Evolutionary conservation across 192 early-diverging fungal species (phyloP).

Genomic region (Coemansia sp.): DNA sequence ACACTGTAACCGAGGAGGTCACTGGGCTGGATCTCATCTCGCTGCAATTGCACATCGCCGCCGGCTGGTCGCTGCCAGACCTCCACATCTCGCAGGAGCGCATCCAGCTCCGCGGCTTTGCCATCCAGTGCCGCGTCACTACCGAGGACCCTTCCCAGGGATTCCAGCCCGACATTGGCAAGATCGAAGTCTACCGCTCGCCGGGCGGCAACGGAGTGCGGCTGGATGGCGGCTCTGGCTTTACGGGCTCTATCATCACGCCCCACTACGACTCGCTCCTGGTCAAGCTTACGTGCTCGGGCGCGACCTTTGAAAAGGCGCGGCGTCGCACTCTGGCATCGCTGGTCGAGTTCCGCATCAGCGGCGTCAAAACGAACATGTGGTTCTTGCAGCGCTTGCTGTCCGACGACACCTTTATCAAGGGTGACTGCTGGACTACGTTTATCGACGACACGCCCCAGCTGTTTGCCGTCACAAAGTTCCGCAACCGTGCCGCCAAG

Average conservation of each 20-base stretch:
- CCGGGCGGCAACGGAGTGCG: conserved; percentile 86
- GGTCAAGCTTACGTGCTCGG: conserved; percentile 86
- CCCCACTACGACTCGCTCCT: conserved; percentile 95
- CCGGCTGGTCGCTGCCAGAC: conserved; percentile 75
- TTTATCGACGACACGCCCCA: conserved; percentile 97
- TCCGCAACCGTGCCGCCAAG: conserved; percentile 83
- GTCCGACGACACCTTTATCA: conserved; percentile 75
- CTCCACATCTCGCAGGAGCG: conserved; percentile 79
- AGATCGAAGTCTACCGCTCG: conserved; percentile 92
- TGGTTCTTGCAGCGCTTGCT: conserved; percentile 88
- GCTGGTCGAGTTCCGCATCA: conserved; percentile 91
- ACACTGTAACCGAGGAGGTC: conserved; percentile 96
- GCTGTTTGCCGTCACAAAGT: conserved; percentile 77
- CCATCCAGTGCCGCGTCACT: conserved; percentile 96
- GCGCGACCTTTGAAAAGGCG: conserved; percentile 85
- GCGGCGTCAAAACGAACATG: conserved; percentile 97
- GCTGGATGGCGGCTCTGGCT: conserved; percentile 86
- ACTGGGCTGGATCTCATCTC: conserved; percentile 94
- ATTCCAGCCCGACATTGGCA: conserved; percentile 95
- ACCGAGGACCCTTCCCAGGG: conserved; percentile 91
- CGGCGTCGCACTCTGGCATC: conserved; percentile 86
- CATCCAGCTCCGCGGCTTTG: conserved; percentile 77
- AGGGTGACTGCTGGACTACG: conserved; percentile 91
- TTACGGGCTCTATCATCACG: conserved; percentile 87
- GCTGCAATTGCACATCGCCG: conserved; percentile 92